These are phyloP conservation scores for Lithospermum erythrorhizon DNA, from an alignment of 257 asterid species.

Conservation along the genomic window DNA sequence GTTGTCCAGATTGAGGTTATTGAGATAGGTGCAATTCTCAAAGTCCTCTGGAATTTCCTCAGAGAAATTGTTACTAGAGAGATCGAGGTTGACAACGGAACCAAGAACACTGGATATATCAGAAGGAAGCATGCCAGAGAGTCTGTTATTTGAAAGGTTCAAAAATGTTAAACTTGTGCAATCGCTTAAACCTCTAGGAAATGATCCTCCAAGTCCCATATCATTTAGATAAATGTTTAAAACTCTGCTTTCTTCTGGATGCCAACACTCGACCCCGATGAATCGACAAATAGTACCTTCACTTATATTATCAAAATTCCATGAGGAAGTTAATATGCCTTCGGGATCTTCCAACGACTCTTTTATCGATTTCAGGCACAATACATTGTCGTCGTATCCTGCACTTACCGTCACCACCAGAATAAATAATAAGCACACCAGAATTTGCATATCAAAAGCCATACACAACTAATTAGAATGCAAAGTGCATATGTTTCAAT, in stretches of 20 bases:
- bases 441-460: too few relatives aligned
- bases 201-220: constrained; percentile 71
- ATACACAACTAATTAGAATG: too few relatives aligned
- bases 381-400: constrained; percentile 24
- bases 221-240: constrained; percentile 34
- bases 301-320: constrained; percentile 48
- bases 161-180: constrained; percentile 63
- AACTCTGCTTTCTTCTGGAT: constrained; percentile 49
- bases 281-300: constrained; percentile 56
- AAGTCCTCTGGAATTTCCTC: constrained; percentile 56
- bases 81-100: constrained; percentile 40
- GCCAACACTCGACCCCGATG: constrained; percentile 70
- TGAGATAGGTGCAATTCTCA: constrained; percentile 44
- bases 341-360: constrained; percentile 46
- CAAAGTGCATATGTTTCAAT: too few relatives aligned
- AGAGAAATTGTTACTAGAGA: constrained; percentile 50
- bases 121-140: constrained; percentile 46
- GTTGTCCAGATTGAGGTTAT: constrained; percentile 38
- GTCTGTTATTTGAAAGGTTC: constrained; percentile 57
- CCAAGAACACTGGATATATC: constrained; percentile 32
- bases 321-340: constrained; percentile 26
- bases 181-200: constrained; percentile 43
- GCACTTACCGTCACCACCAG: too few relatives aligned
- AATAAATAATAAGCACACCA: too few relatives aligned
- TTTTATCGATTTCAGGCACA: constrained; percentile 47